Evolutionary conservation across 2,329 filamentous ascomycete species (phyloP).

Genomic region (Penicillium sp.): DNA sequence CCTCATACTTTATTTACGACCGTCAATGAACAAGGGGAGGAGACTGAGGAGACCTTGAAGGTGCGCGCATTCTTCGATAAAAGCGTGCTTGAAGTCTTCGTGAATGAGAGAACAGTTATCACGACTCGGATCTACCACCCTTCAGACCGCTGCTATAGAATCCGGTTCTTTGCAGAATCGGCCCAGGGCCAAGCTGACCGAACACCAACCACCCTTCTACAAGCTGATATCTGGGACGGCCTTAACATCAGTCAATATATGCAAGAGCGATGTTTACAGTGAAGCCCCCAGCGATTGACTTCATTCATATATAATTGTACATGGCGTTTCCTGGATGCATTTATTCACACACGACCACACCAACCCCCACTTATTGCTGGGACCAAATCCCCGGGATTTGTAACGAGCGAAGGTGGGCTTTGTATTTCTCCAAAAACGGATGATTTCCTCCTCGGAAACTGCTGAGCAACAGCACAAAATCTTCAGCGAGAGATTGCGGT

Average conservation of each 20-base stretch:
- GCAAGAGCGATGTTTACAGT: neutral
- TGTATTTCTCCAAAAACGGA: slow-evolving; percentile 35
- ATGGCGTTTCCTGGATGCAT: neutral
- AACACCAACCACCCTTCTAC: slow-evolving; percentile 12
- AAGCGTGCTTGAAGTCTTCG: slow-evolving; percentile 48
- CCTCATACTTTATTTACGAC: slow-evolving; percentile 50
- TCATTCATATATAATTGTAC: neutral
- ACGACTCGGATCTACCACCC: slow-evolving; percentile 39
- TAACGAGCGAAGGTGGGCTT: slow-evolving; percentile 26
- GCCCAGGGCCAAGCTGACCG: neutral
- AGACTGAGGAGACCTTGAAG: slow-evolving; percentile 36
- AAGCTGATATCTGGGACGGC: slow-evolving; percentile 27
- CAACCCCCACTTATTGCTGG: slow-evolving; percentile 9
- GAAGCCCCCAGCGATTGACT: neutral
- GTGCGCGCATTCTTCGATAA: slow-evolving; percentile 45
- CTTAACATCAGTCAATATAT: slow-evolving; percentile 1
- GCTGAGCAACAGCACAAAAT: slow-evolving; percentile 32
- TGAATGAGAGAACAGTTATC: slow-evolving; percentile 45
- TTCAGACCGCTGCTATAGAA: slow-evolving; percentile 8
- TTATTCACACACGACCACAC: neutral
- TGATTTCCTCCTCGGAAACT: slow-evolving; percentile 38
- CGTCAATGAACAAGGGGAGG: slow-evolving; percentile 9
- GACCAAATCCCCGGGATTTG: slow-evolving; percentile 23
- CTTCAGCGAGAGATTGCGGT: slow-evolving; percentile 26
- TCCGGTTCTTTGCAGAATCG: slow-evolving; percentile 26